Percentiles rank a stretch among this genome's conserved stretches.
These are phyloP conservation scores for Trichophyton schoenleinii DNA, from an alignment of 2,329 filamentous ascomycete genomes.

Conservation along the genomic window DNA sequence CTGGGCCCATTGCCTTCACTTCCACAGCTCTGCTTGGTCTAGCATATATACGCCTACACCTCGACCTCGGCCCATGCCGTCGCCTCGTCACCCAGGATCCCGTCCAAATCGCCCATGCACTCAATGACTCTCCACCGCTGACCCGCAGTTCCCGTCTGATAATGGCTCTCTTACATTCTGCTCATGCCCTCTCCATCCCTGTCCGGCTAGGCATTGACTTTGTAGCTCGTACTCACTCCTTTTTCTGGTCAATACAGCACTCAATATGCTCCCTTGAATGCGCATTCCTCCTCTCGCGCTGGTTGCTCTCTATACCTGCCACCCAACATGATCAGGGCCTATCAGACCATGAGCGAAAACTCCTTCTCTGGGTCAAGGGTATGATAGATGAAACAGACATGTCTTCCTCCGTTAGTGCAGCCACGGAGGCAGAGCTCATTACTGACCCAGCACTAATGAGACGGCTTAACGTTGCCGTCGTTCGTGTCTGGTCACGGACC, in stretches of 20 bases:
- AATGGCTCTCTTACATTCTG: constrained; percentile 41
- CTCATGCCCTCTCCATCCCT: constrained; percentile 43
- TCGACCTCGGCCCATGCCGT: constrained; percentile 37
- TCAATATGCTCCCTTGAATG: constrained; percentile 43
- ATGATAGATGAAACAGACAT: constrained; percentile 40
- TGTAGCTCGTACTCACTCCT: constrained; percentile 41
- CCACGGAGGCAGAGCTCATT: constrained; percentile 32
- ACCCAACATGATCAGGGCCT: constrained; percentile 32
- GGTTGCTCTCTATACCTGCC: constrained; percentile 34
- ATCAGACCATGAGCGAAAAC: constrained; percentile 36
- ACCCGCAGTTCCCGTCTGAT: constrained; percentile 36
- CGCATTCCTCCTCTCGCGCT: constrained; percentile 37
- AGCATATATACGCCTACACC: constrained; percentile 37
- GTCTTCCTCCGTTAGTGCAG: constrained; percentile 28
- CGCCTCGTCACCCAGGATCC: constrained; percentile 38
- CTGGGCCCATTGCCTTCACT: constrained; percentile 42
- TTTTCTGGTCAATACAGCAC: constrained; percentile 46
- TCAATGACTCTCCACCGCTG: constrained; percentile 33
- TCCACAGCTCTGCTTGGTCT: constrained; percentile 37
- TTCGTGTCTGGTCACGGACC: constrained; percentile 36
- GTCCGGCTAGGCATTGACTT: constrained; percentile 42
- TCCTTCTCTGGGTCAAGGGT: constrained; percentile 37
- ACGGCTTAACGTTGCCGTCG: constrained; percentile 37
- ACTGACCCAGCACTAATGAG: constrained; percentile 32
- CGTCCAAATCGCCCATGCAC: constrained; percentile 33